Evolutionary conservation across 2,329 filamentous ascomycete species (phyloP), one percentile per base, ranked within the genome.

Genomic region (Monosporascus sp.): DNA sequence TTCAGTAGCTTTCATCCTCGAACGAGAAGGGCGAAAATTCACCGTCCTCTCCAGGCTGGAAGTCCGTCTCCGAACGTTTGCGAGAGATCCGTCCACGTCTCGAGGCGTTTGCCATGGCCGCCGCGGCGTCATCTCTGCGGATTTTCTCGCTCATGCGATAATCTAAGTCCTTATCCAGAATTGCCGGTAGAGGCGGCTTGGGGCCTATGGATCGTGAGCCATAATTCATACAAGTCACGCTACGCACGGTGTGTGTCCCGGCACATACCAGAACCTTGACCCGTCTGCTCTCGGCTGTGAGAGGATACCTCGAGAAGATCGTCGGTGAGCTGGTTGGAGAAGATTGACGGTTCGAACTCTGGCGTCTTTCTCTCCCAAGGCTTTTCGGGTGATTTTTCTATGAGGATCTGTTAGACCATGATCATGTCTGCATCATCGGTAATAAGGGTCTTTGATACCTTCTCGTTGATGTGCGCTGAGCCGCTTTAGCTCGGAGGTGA

Each of bases 401-500:
- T 22, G 38, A 34, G 31, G 7, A n/a, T 38, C 52, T 52, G 20
- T 45, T 7, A 20, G 20, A 22, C 7, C n/a, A 16, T 20, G 52
- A 31, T 11, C 27, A 11, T 31, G 27, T 11, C 11, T 31, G 3
- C 9, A 31, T 31, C 9, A 11, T 31, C 27, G 24, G 9, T 31
- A 31, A 31, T 11, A 31, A 3, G 9, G 27, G 8, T 1, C 9
- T 31, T 31, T 11, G 48, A 38, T 58, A 57, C 62, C 53, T 49
- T 58, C 48, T 4, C 17, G 26, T 11, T 55, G 34, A 9, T 48
- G 36, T 5, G 48, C 55, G 38, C 61, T 63, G 7, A 71, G 50
- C 26, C 59, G 51, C 49, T 67, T 63, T 26, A 75, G 47, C 43
- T 55, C 65, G 16, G 64, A 65, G 31, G 65, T 59, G 49, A 74